phyloP scores from a whole-genome alignment of 768 basidiomycete species.

The Asterophora parasitica region DNA sequence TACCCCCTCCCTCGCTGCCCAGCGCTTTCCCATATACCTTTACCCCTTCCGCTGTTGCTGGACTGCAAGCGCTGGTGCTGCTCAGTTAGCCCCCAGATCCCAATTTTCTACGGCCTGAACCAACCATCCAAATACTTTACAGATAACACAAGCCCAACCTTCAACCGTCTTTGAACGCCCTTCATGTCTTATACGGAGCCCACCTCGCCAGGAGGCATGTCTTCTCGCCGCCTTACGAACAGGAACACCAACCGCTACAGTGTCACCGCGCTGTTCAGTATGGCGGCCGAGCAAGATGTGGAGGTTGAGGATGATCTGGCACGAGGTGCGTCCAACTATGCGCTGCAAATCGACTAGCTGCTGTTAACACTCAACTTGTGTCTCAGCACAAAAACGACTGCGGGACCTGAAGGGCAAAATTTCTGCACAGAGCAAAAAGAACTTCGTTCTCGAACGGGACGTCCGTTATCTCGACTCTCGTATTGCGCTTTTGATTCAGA shows the following conservation, averaged over 20 bases:
- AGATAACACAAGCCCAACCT: constrained; percentile 16
- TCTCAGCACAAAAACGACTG: constrained; percentile 88
- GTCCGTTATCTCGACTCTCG: constrained; percentile 97
- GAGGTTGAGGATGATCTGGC: constrained; percentile 97
- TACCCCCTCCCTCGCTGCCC: constrained; percentile 29
- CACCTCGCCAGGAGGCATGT: constrained; percentile 59
- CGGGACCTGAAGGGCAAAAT: constrained; percentile 96
- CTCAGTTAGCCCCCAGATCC: constrained; percentile 22
- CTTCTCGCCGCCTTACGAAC: constrained; percentile 76
- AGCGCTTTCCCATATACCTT: constrained; percentile 19
- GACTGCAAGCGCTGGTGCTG: constrained; percentile 43
- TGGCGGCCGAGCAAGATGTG: constrained; percentile 98
- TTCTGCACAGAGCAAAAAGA: constrained; percentile 98
- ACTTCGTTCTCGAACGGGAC: constrained; percentile 97
- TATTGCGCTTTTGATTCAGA: constrained; percentile 96
- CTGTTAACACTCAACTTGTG: constrained; percentile 5
- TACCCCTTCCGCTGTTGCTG: constrained; percentile 22
- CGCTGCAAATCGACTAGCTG: neutral
- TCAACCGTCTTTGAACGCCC: constrained; percentile 25
- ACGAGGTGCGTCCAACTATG: constrained; percentile 56
- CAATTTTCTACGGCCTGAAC: constrained; percentile 9
- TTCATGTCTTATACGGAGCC: constrained; percentile 63
- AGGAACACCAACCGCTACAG: constrained; percentile 95
- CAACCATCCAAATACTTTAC: constrained; percentile 11
- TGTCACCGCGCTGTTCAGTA: constrained; percentile 92